These are phyloP conservation scores for Dendrocalamus latiflorus DNA, from an alignment of 202 grass and related monocot genomes.

Conservation along the genomic window DNA sequence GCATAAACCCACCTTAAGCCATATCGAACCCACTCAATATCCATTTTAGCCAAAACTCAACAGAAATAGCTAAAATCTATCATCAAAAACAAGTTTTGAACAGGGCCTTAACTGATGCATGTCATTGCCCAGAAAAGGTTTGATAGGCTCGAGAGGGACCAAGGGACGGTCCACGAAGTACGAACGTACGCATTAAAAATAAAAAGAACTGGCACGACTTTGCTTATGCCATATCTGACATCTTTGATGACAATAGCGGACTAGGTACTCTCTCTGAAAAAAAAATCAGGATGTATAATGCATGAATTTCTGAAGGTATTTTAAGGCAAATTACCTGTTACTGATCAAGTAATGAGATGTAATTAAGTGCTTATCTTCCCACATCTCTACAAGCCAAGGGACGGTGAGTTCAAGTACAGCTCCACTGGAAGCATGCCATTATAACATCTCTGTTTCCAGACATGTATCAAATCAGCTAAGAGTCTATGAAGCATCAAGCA, in stretches of 20 bases:
- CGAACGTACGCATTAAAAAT: neutral
- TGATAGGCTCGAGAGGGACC: neutral
- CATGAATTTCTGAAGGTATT: neutral
- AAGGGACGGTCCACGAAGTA: slow-evolving; percentile 21
- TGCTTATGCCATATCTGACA: neutral
- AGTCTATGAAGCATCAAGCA: neutral
- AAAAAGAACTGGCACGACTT: slow-evolving; percentile 9
- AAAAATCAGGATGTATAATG: neutral
- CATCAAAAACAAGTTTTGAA: too few species aligned
- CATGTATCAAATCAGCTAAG: neutral
- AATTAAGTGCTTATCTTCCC: neutral
- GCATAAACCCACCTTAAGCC: too few species aligned
- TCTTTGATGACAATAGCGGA: neutral
- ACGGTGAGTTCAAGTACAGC: neutral
- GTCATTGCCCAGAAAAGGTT: slow-evolving; percentile 16
- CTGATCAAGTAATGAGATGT: neutral
- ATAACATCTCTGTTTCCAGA: neutral
- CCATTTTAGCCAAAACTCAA: too few species aligned
- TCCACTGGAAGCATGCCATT: neutral
- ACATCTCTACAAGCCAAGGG: neutral
- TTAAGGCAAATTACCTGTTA: neutral
- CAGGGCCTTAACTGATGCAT: neutral
- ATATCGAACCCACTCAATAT: too few species aligned
- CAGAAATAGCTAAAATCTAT: too few species aligned
- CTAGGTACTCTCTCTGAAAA: neutral